These are phyloP conservation scores for Stagonosporopsis chrysanthemi DNA, from an alignment of 2,329 filamentous ascomycete species.

Conservation along the genomic window DNA sequence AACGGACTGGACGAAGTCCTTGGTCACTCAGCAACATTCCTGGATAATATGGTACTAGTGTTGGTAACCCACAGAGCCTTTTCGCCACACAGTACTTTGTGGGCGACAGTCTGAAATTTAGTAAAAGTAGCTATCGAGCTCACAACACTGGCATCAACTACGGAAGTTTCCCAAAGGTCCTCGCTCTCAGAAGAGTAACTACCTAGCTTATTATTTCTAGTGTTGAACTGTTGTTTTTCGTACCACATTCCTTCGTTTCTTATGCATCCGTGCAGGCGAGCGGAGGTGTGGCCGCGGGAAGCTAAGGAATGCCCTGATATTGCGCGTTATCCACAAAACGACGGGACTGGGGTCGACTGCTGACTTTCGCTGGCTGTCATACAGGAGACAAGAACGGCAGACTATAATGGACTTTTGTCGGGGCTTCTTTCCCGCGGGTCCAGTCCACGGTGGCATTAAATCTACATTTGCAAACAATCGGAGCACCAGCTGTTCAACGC, in stretches of 20 bases:
- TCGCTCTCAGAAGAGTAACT: background rate
- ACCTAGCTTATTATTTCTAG: background rate
- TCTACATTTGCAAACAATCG: background rate
- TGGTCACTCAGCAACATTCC: too few species aligned
- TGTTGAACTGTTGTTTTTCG: background rate
- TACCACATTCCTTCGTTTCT: background rate
- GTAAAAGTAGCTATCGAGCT: background rate
- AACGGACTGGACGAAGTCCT: background rate
- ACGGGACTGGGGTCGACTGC: background rate
- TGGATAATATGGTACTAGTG: too few species aligned
- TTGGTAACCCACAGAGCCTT: background rate
- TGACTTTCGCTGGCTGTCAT: background rate
- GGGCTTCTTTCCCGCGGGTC: too few species aligned
- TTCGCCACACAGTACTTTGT: background rate
- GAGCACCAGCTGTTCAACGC: background rate
- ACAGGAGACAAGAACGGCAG: background rate
- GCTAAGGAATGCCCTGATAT: background rate
- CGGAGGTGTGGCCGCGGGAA: background rate
- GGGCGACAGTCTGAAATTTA: background rate
- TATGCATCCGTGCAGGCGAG: background rate
- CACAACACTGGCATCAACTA: background rate
- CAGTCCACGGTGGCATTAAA: background rate
- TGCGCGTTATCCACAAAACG: background rate
- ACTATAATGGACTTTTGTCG: background rate
- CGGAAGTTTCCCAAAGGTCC: background rate